Evolutionary conservation across 2,329 filamentous ascomycete genomes (phyloP), one percentile per base, ranked within the genome.

Genomic region (Talaromyces sp.): DNA sequence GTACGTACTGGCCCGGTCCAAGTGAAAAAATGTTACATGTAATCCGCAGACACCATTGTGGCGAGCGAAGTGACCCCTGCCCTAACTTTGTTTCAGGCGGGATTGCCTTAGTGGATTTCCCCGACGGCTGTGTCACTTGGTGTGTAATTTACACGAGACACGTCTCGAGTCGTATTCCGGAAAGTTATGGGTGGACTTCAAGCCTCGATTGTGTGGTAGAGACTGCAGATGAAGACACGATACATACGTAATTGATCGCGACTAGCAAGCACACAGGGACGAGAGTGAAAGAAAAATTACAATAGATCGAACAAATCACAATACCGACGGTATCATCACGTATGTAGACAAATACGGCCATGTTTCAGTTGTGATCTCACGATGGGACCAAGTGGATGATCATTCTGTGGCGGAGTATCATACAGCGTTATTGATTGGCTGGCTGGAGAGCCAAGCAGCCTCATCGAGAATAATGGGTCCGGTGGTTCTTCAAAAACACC

Each of bases 321-420:
- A 23, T 35, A 37, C 50, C 28, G 3, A 28, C 6, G 28, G 28
- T 28, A 28, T 6, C 6, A 28, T 6, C 6, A 28, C 28, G 28
- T 28, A 28, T 6, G 28, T 28, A n/a, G n/a, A n/a, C n/a, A 31
- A n/a, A 35, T 33, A 54, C 21, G 58, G 31, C 21, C 58, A 39
- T 60, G 58, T 60, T 60, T 60, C 58, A 52, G 25, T 50, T 48
- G 42, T 42, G 44, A 48, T 28, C 44, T 48, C 39, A 35, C 33
- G 52, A 40, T 16, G 35, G 55, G 39, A 28, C 23, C 9, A 40
- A 35, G 18, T 28, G 44, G 58, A 37, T 40, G 58, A 60, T 60
- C 58, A 31, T 31, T 57, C n/a, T 58, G 55, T 33, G 55, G 55
- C 55, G 55, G 37, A 58, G 55, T 42, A 2, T 14, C 11, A 2